These are phyloP conservation scores for Ramularia collo-cygni DNA, from an alignment of 2,329 filamentous ascomycete species.

Conservation along the genomic window DNA sequence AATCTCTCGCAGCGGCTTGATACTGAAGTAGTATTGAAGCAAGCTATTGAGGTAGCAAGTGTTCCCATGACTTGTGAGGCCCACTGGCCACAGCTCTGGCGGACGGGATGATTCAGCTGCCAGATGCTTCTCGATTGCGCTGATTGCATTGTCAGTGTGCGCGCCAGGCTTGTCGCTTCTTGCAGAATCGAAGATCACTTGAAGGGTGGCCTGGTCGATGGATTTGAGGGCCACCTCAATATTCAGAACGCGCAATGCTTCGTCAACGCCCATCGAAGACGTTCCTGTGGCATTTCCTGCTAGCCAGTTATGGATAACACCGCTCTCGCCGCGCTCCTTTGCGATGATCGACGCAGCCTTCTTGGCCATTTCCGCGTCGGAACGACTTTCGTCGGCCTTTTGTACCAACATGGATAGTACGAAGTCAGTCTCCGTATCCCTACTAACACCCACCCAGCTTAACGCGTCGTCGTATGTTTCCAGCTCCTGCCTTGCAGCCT, in stretches of 20 bases:
- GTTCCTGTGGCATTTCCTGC: slow-evolving; percentile 44
- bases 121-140: slow-evolving; percentile 25
- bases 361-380: slow-evolving; percentile 38
- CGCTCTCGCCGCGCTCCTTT: slow-evolving; percentile 46
- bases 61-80: slow-evolving; percentile 88
- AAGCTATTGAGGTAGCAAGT: slow-evolving; percentile 98
- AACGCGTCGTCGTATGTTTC: slow-evolving; percentile 59
- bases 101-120: slow-evolving; percentile 11
- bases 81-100: slow-evolving; percentile 59
- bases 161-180: slow-evolving; percentile 23
- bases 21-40: slow-evolving; percentile 88
- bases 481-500: slow-evolving; percentile 51
- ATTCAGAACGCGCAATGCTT: slow-evolving; percentile 45
- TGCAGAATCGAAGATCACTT: slow-evolving; percentile 20
- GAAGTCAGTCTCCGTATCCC: too few relatives aligned
- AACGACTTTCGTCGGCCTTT: too few relatives aligned
- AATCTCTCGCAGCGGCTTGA: slow-evolving; percentile 72
- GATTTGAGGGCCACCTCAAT: slow-evolving; percentile 21
- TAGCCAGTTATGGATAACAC: slow-evolving; percentile 48
- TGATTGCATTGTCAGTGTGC: slow-evolving; percentile 29
- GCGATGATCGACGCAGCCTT: slow-evolving; percentile 56
- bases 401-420: too few relatives aligned
- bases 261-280: slow-evolving; percentile 49
- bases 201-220: slow-evolving; percentile 19
- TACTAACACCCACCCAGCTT: slow-evolving; percentile 36